These are phyloP conservation scores for Epichloe coenophiala DNA, from an alignment of 2,329 filamentous ascomycete genomes.

Conservation along the genomic window DNA sequence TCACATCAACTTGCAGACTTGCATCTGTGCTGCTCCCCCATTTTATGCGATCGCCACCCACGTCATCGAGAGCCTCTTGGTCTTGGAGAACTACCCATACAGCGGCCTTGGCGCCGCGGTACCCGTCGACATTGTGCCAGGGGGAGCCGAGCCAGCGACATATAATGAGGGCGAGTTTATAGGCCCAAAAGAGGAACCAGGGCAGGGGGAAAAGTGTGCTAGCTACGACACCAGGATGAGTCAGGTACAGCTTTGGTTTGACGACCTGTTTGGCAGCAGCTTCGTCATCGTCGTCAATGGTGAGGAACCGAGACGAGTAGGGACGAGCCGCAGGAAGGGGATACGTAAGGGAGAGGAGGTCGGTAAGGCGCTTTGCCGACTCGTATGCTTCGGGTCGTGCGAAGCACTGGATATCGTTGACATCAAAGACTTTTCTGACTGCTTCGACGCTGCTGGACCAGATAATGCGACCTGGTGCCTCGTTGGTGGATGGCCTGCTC, in stretches of 20 bases:
- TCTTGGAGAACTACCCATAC: constrained; percentile 66
- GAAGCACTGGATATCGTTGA: constrained; percentile 66
- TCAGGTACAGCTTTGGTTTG: constrained; percentile 55
- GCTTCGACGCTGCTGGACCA: constrained; percentile 82
- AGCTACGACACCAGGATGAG: constrained; percentile 76
- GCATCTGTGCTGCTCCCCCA: constrained; percentile 68
- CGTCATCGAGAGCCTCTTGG: constrained; percentile 45
- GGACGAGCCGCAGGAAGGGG: constrained; percentile 49
- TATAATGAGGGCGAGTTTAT: constrained; percentile 54
- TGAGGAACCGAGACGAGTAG: constrained; percentile 44
- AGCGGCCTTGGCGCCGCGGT: constrained; percentile 61
- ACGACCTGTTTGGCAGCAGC: constrained; percentile 6
- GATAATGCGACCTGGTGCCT: constrained; percentile 53
- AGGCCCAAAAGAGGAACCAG: constrained; percentile 54
- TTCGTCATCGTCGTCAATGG: constrained; percentile 13
- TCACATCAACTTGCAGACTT: constrained; percentile 45
- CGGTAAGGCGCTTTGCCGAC: constrained; percentile 74
- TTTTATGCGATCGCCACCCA: constrained; percentile 47
- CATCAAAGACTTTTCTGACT: constrained; percentile 34
- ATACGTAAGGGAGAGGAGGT: constrained; percentile 65
- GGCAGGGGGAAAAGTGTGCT: constrained; percentile 70
- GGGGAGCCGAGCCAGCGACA: constrained; percentile 69
- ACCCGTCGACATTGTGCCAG: constrained; percentile 72
- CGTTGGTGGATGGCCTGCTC: constrained; percentile 27
- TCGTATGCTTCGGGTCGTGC: constrained; percentile 58